Evolutionary conservation across 2,329 filamentous ascomycete species (phyloP), one percentile per base, ranked within the genome.

Genomic region (Aspergillus terreus): DNA sequence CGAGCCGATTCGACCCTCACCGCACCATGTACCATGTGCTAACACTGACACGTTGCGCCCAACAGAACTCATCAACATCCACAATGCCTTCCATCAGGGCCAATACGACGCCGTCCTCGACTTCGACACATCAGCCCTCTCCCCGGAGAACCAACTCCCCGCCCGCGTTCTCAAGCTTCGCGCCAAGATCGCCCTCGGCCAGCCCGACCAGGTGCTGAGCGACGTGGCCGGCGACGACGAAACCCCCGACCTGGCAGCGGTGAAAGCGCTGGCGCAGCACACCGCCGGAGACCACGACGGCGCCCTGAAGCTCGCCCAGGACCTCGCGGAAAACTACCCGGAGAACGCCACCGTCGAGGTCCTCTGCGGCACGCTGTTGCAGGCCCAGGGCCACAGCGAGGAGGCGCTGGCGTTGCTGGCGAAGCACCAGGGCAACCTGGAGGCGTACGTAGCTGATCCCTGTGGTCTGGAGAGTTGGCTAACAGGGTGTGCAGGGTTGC

Each of bases 81-180:
- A 84, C 75, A 84, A 80, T 64, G 81, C 82, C 68, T 85, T 84
- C 75, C 78, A 84, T 72, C 81, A 83, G 71, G 91, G 89, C 68
- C 92, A 95, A 78, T 96, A 90, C 80, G 82, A 89, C 67, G 80
- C 86, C 67, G 92, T 95, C 58, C 73, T 95, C 72, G 87, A 94
- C 76, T 95, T 91, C 75, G 87, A 95, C 72, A 87, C 85, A 41
- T 84, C 87, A 5, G 79, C 85, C 53, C 87, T 97, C 66, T 94
- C 89, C 42, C 62, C 85, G 57, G 84, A 87, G 64, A 96, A 96
- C 75, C 79, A 80, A 44, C 79, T 91, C 12, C 83, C 90, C 40
- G 88, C 89, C 38, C 85, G 85, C 52, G 76, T 96, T 42, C 83
- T 97, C 50, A 80, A 87, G 68, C 83, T 92, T 57, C 89, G 94